These are phyloP conservation scores for Takashimella tepidaria DNA, from an alignment of 1,284 basidiomycete species.

Conservation along the genomic window DNA sequence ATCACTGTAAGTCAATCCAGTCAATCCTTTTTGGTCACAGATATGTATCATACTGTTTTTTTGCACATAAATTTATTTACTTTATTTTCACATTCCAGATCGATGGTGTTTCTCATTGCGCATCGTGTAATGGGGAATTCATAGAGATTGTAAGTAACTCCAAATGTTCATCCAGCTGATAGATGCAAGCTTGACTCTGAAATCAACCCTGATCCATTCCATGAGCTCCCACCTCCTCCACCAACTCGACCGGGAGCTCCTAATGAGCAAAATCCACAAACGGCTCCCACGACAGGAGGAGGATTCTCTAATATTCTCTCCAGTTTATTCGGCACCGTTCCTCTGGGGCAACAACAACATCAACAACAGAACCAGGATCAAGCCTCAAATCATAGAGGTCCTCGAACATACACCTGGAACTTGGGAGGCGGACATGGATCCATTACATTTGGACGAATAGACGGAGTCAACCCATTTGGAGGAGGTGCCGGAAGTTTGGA, in stretches of 20 bases:
- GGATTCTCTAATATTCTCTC: slow-evolving; percentile 8
- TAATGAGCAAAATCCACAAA: neutral
- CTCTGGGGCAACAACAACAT: slow-evolving; percentile 2
- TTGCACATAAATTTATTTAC: neutral
- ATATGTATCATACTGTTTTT: neutral
- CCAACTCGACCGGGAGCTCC: slow-evolving; percentile 22
- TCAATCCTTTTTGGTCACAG: neutral
- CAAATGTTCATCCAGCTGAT: neutral
- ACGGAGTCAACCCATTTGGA: neutral
- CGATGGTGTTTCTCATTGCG: slow-evolving; percentile 32
- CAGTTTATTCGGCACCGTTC: slow-evolving; percentile 7
- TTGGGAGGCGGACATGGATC: slow-evolving; percentile 7
- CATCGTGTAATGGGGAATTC: slow-evolving; percentile 42
- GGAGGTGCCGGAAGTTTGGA: neutral
- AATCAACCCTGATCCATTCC: slow-evolving; percentile 40
- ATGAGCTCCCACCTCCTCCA: slow-evolving; percentile 38
- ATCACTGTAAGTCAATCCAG: slow-evolving; percentile 25
- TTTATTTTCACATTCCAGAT: slow-evolving; percentile 17
- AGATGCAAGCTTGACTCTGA: slow-evolving; percentile 33
- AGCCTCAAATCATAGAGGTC: slow-evolving; percentile 8
- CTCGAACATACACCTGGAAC: slow-evolving; percentile 6
- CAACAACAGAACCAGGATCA: slow-evolving; percentile 3
- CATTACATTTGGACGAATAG: neutral
- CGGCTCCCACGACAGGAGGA: slow-evolving; percentile 1
- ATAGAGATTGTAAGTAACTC: slow-evolving; percentile 36